Evolutionary conservation across 1,284 basidiomycete species (phyloP), one percentile per base, ranked within the genome.

Genomic region (Malassezia sp.): DNA sequence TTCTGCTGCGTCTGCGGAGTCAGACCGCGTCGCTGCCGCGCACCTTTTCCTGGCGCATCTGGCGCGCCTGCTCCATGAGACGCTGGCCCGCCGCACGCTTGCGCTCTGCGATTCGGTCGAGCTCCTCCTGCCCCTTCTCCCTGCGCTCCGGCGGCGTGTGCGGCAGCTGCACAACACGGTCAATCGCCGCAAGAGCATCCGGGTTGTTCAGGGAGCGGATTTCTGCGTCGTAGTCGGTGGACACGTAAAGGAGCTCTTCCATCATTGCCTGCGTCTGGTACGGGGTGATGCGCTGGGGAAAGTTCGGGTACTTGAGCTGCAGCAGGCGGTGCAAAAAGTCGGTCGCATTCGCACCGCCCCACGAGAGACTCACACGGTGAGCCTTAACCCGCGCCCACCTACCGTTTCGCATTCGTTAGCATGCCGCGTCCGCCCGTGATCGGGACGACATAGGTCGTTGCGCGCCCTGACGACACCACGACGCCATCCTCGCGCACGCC

Each of bases 291-390:
- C 75, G 73, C 11, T 74, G 71, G 0, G 78, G 79, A 59, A 97
- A 97, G 33, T 77, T 83, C 12, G 93, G 85, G 66, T 97, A 96
- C 70, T 97, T 99, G 45, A 97, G 78, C 69, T 96, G 90, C 28
- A 89, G 80, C 6, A 91, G 79, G 63, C 89, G 90, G 45, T 93
- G 78, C 38, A 97, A 76, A 59, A 93, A 84, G 38, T 97, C 91
- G 0, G 85, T 80, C 0, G 88, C 81, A 63, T 93, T 89, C 0
- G 81, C 78, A 8, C 85, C 81, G 26, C 93, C 91, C 85, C 88
- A 97, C 2, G 85, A 84, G 71, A 97, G 85, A n/a, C n/a, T n/a
- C n/a, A n/a, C n/a, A n/a, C n/a, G n/a, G n/a, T n/a, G n/a, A n/a
- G n/a, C n/a, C n/a, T n/a, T n/a, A n/a, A n/a, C n/a, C n/a, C n/a